A percentile compares a stretch with the other conserved stretches of the same genome.
These are phyloP conservation scores for Huntiella moniliformis DNA, from an alignment of 2,329 filamentous ascomycete genomes.

Conservation along the genomic window DNA sequence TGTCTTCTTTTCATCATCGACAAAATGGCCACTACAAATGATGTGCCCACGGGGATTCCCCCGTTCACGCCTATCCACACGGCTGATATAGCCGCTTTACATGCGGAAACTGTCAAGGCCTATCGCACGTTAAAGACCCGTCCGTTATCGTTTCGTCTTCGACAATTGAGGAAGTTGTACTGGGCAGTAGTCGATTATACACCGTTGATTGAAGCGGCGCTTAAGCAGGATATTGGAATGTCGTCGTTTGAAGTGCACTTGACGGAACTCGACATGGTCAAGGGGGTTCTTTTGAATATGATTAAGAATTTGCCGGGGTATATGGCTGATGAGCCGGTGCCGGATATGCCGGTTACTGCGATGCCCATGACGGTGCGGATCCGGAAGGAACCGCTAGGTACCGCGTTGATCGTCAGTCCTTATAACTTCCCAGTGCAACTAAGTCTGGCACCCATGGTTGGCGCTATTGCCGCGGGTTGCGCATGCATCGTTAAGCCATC, in stretches of 20 bases:
- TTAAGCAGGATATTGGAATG: slow-evolving; percentile 63
- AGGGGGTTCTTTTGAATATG: slow-evolving; percentile 65
- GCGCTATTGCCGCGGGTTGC: slow-evolving; percentile 83
- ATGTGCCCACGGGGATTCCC: slow-evolving; percentile 18
- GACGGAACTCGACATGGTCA: slow-evolving; percentile 58
- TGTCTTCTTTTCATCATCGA: not conserved
- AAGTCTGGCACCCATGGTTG: slow-evolving; percentile 58
- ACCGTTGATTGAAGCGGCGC: slow-evolving; percentile 52
- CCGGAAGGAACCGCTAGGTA: slow-evolving; percentile 72
- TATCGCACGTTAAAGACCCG: slow-evolving; percentile 70
- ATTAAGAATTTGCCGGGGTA: slow-evolving; percentile 64
- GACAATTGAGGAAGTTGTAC: slow-evolving; percentile 84
- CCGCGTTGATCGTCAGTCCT: slow-evolving; percentile 69
- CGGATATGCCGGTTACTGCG: slow-evolving; percentile 31
- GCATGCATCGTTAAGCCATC: slow-evolving; percentile 82
- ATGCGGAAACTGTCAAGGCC: slow-evolving; percentile 43
- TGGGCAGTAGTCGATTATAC: slow-evolving; percentile 75
- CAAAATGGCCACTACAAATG: not conserved
- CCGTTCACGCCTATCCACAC: slow-evolving; percentile 10
- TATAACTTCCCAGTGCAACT: slow-evolving; percentile 91
- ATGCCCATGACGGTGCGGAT: slow-evolving; percentile 55
- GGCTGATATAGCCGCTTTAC: slow-evolving; percentile 35
- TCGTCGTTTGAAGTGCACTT: slow-evolving; percentile 53
- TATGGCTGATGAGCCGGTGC: slow-evolving; percentile 60
- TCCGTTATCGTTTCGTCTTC: slow-evolving; percentile 59